Percentiles rank a stretch among this genome's conserved stretches.
phyloP scores from a whole-genome alignment of 768 basidiomycete species.

The Udeniomyces megalosporus region DNA sequence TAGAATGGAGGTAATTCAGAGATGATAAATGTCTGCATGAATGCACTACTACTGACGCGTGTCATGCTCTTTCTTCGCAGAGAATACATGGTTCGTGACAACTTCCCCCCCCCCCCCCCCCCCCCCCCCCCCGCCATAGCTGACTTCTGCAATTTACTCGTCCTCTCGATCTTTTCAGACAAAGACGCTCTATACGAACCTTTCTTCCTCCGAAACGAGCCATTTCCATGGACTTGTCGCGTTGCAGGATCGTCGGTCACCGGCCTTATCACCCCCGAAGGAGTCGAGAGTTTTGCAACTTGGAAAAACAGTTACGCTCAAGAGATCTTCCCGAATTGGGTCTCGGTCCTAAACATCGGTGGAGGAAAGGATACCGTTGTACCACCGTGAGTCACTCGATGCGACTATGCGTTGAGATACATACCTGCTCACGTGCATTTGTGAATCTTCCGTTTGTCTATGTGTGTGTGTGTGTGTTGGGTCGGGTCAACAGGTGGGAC shows the following conservation, averaged over 20 bases:
- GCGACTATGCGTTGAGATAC: too few relatives aligned
- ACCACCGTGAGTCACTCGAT: constrained; percentile 29
- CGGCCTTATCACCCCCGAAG: constrained; percentile 42
- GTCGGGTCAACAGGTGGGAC: constrained; percentile 41
- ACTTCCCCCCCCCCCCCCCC: background rate
- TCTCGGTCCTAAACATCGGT: constrained; percentile 60
- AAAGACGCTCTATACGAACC: constrained; percentile 33
- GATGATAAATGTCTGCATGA: background rate
- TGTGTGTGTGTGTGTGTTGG: too few relatives aligned
- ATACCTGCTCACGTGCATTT: constrained; percentile 33
- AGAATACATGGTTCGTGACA: background rate
- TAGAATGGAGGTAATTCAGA: too few relatives aligned
- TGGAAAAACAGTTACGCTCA: constrained; percentile 57
- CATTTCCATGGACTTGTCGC: constrained; percentile 44
- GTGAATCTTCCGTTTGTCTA: constrained; percentile 28
- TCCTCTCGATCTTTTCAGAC: constrained; percentile 17
- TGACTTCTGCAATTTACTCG: background rate
- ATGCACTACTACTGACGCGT: background rate
- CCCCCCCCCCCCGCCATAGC: background rate
- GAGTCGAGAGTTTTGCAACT: constrained; percentile 44
- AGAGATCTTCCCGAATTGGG: constrained; percentile 45
- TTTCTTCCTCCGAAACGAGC: constrained; percentile 43
- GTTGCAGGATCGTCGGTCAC: constrained; percentile 49
- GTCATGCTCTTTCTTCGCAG: constrained; percentile 36
- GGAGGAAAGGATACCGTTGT: constrained; percentile 55